These are phyloP conservation scores for Termitomyces bulborhizus DNA, from an alignment of 768 basidiomycete genomes.

Conservation along the genomic window DNA sequence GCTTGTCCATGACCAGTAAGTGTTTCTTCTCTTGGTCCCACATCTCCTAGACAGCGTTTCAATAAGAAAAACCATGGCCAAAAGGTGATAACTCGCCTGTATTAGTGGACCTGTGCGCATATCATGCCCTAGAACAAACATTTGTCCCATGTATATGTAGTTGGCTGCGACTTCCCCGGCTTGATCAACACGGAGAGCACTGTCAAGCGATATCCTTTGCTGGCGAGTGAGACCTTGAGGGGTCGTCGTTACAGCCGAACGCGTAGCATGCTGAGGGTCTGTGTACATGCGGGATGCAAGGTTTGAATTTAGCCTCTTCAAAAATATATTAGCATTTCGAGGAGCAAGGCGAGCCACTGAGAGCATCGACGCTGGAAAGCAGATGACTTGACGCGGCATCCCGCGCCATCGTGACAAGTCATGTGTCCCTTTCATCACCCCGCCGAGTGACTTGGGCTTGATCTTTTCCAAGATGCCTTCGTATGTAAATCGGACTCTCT, in stretches of 20 bases:
- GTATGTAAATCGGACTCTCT: conserved; percentile 21
- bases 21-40: conserved; percentile 97
- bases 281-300: conserved; percentile 45
- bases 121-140: conserved; percentile 63
- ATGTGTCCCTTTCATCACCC: conserved; percentile 5
- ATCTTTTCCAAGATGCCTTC: conserved; percentile 28
- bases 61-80: background rate
- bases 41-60: conserved; percentile 66
- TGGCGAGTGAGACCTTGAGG: conserved; percentile 43
- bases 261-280: conserved; percentile 25
- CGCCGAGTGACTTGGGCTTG: background rate
- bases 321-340: background rate
- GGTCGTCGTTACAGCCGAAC: conserved; percentile 45
- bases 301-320: background rate
- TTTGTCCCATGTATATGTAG: conserved; percentile 90
- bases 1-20: conserved; percentile 75
- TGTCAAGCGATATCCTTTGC: conserved; percentile 49
- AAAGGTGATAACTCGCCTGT: conserved; percentile 44
- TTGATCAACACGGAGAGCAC: conserved; percentile 85
- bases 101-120: conserved; percentile 55
- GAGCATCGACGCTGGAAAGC: conserved; percentile 3
- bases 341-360: conserved; percentile 1
- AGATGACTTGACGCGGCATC: background rate
- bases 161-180: conserved; percentile 96
- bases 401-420: conserved; percentile 5